Evolutionary conservation across 129 eudicot species (phyloP), one percentile per base, ranked within the genome.

Genomic region (Rutidosis leptorrhynchoides): DNA sequence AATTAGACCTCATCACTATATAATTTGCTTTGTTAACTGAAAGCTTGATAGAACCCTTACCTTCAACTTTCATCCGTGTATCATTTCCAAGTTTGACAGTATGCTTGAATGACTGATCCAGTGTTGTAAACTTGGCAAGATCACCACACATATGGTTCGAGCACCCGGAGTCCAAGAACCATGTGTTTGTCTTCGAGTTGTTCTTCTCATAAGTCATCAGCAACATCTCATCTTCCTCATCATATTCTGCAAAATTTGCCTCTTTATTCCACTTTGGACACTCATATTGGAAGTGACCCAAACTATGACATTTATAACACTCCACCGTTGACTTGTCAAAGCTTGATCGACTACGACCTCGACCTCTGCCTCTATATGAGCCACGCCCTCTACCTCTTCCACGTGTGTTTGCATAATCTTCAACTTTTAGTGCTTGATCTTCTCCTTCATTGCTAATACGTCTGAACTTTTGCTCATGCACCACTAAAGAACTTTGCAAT

Each of bases 271-370:
- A 33, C 6, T 16, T 11, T 1, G 49, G 71, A 10, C 61, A 66
- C 26, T 49, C 48, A n/a, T 16, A 66, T 5, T 66, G 27, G 8
- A 29, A 68, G 43, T 68, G 73, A 20, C 73, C 63, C 2, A 68
- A 22, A 7, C 33, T 54, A 9, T 68, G 64, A 22, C 53, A 68
- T 0, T 68, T 53, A 21, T 1, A 68, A 7, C 64, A 54, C 22
- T 53, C 73, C 2, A 30, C n/a, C n/a, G n/a, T n/a, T n/a, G n/a
- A n/a, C n/a, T n/a, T n/a, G n/a, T 7, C 0, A 29, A 14, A 1
- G 48, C 46, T 29, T 66, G 49, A 46, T 55, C 32, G 17, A 2
- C 72, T 52, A 2, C 72, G 24, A 2, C 73, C n/a, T n/a, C n/a
- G n/a, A n/a, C n/a, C 64, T 30, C 53, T 33, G 14, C 63, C 35